Percentiles rank a stretch among this genome's conserved stretches.
Evolutionary conservation across 192 early-diverging fungal genomes (phyloP).

Genomic region (Entomortierella lignicola): DNA sequence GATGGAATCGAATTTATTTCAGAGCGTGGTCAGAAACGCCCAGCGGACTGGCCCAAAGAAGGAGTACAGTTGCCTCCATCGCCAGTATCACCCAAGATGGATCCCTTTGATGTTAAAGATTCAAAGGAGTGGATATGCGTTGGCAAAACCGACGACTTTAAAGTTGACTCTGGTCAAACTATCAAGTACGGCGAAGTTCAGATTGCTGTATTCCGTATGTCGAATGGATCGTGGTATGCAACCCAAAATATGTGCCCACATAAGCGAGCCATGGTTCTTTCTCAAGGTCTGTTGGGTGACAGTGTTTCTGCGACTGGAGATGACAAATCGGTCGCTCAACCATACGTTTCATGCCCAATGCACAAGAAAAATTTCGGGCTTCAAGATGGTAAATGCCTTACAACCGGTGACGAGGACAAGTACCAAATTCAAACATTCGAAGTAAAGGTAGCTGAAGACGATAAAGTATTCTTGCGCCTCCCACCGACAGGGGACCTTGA

Average conservation of each 20-base stretch:
- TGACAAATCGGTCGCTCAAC: slow-evolving; percentile 24
- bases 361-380: slow-evolving; percentile 76
- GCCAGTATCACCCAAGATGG: slow-evolving; percentile 12
- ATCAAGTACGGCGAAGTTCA: slow-evolving; percentile 72
- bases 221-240: slow-evolving; percentile 69
- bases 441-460: slow-evolving; percentile 61
- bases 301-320: slow-evolving; percentile 22
- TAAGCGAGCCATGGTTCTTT: slow-evolving; percentile 76
- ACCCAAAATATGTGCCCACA: slow-evolving; percentile 84
- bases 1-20: slow-evolving; percentile 65
- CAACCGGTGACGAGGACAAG: slow-evolving; percentile 51
- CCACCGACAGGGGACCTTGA: slow-evolving; percentile 60
- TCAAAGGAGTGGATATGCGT: slow-evolving; percentile 52
- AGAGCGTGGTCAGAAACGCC: slow-evolving; percentile 73
- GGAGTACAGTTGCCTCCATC: slow-evolving; percentile 23
- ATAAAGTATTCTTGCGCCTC: slow-evolving; percentile 57
- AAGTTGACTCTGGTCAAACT: slow-evolving; percentile 59
- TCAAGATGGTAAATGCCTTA: slow-evolving; percentile 61
- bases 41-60: slow-evolving; percentile 70
- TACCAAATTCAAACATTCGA: slow-evolving; percentile 67
- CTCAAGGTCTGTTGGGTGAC: slow-evolving; percentile 67
- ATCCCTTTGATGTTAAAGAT: slow-evolving; percentile 17
- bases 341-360: slow-evolving; percentile 75
- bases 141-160: slow-evolving; percentile 54
- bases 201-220: slow-evolving; percentile 68